phyloP scores from a whole-genome alignment of 2,329 filamentous ascomycete genomes.

The Zymoseptoria crescenta region DNA sequence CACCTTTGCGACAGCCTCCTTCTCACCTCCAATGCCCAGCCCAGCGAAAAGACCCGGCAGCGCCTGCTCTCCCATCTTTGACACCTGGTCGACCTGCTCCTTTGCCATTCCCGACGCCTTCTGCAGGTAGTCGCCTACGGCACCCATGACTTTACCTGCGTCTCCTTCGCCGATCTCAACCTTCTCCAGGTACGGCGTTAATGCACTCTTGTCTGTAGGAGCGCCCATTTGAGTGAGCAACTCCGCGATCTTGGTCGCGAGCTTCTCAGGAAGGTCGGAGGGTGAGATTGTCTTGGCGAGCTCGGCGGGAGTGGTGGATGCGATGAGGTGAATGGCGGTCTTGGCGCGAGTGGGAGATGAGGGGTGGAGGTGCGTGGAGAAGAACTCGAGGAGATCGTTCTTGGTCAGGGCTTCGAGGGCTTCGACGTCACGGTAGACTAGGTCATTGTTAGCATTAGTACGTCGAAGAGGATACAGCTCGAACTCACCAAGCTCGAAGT shows the following conservation, averaged over 20 bases:
- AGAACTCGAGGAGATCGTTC: slow-evolving; percentile 72
- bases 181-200: slow-evolving; percentile 39
- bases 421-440: slow-evolving; percentile 68
- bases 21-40: slow-evolving; percentile 36
- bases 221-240: slow-evolving; percentile 44
- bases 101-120: slow-evolving; percentile 40
- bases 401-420: slow-evolving; percentile 69
- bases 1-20: slow-evolving; percentile 1
- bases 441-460: slow-evolving; percentile 3
- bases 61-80: neutral
- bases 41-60: slow-evolving; percentile 11
- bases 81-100: slow-evolving; percentile 42
- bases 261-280: slow-evolving; percentile 37
- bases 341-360: slow-evolving; percentile 69
- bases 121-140: slow-evolving; percentile 34
- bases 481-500: slow-evolving; percentile 72
- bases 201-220: slow-evolving; percentile 34
- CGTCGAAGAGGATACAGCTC: neutral
- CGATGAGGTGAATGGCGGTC: slow-evolving; percentile 72
- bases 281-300: slow-evolving; percentile 28
- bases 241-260: slow-evolving; percentile 38
- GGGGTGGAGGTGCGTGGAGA: slow-evolving; percentile 65
- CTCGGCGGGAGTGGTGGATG: slow-evolving; percentile 49
- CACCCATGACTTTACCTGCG: slow-evolving; percentile 31
- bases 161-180: slow-evolving; percentile 38